phyloP scores from a whole-genome alignment of 1,284 basidiomycete genomes.

The Irpex sp. region DNA sequence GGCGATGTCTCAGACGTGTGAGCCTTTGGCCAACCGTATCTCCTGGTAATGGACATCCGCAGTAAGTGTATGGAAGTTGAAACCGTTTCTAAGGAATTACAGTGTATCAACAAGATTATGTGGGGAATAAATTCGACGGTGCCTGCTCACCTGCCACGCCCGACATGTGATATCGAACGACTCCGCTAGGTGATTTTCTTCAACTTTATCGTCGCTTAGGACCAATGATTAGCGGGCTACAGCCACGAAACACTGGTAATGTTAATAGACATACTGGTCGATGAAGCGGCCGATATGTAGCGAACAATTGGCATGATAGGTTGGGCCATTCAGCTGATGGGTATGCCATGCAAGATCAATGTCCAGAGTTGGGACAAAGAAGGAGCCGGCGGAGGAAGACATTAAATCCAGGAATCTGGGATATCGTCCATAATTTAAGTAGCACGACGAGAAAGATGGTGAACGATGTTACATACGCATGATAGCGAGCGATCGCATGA shows the following conservation, averaged over 20 bases:
- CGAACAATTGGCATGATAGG: slow-evolving; percentile 31
- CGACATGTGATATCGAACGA: slow-evolving; percentile 9
- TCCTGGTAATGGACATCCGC: slow-evolving; percentile 17
- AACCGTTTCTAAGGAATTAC: slow-evolving; percentile 5
- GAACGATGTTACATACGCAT: slow-evolving; percentile 12
- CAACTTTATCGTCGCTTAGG: slow-evolving; percentile 9
- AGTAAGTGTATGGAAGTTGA: slow-evolving; percentile 9
- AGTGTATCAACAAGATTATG: neutral
- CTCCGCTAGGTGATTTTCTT: slow-evolving; percentile 3
- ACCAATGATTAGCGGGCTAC: neutral
- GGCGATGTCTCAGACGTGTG: slow-evolving; percentile 21
- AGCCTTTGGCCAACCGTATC: slow-evolving; percentile 27
- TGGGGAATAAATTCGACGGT: neutral
- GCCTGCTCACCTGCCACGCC: slow-evolving; percentile 5
- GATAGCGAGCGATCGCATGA: slow-evolving; percentile 17
- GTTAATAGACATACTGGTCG: slow-evolving; percentile 31
- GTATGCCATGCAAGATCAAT: slow-evolving; percentile 49
- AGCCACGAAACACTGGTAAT: neutral
- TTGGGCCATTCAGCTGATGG: slow-evolving; percentile 35
- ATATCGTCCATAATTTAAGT: no score
- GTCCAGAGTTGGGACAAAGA: slow-evolving; percentile 38
- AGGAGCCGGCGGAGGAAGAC: slow-evolving; percentile 25
- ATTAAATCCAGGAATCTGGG: slow-evolving; percentile 42
- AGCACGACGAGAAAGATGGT: no score
- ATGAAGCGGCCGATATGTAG: slow-evolving; percentile 26